A percentile compares a stretch with the other conserved stretches of the same genome.
Evolutionary conservation across 2,329 filamentous ascomycete species (phyloP).

Genomic region (Fusarium odoratissimum): DNA sequence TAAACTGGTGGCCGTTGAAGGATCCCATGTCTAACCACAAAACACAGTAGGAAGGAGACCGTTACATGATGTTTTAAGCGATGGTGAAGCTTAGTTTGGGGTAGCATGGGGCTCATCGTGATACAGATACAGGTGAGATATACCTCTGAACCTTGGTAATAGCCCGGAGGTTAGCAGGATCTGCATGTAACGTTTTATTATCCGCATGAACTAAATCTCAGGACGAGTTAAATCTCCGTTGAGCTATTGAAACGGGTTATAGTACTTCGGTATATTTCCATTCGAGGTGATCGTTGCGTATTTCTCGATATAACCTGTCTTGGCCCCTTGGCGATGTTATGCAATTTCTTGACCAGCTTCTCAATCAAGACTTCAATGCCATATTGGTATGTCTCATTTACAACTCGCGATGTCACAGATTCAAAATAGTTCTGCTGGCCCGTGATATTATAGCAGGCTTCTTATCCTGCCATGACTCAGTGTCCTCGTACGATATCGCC

Average conservation of each 20-base stretch:
- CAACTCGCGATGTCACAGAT: rapidly evolving
- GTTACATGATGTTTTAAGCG: not conserved
- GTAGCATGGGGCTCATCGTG: not conserved
- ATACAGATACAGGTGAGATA: not conserved
- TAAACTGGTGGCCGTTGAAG: not conserved
- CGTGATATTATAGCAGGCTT: not conserved
- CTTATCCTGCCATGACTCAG: not conserved
- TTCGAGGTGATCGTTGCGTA: not conserved
- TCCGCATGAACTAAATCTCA: not conserved
- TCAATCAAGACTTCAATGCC: not conserved
- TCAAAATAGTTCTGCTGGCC: not conserved
- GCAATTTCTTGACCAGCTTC: not conserved
- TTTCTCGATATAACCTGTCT: not conserved
- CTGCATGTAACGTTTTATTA: not conserved
- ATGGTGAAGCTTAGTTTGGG: not conserved
- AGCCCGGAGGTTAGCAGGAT: not conserved
- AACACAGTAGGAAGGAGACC: not conserved
- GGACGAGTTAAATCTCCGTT: not conserved
- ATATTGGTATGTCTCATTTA: not conserved
- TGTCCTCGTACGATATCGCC: not conserved
- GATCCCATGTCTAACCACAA: not conserved
- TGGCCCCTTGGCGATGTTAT: not conserved
- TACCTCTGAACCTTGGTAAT: not conserved
- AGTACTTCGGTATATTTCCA: not conserved
- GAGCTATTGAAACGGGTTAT: not conserved